A percentile compares a stretch with the other conserved stretches of the same genome.
phyloP scores from a whole-genome alignment of 2,329 filamentous ascomycete genomes.

The Fusarium cicatricum region DNA sequence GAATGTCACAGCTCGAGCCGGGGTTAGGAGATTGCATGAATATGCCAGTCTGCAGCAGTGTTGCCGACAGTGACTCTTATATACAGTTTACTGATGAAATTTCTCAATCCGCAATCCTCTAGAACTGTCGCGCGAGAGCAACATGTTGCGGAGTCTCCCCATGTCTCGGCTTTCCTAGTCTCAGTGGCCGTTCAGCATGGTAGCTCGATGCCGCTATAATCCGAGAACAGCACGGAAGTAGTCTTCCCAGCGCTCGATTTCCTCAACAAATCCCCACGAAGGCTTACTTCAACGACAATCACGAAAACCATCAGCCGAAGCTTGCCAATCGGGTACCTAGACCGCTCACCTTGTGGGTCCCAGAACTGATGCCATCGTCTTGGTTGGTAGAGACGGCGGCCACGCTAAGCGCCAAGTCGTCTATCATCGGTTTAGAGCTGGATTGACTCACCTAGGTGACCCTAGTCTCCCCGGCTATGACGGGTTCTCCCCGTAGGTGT shows the following conservation, averaged over 20 bases:
- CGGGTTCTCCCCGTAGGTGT: not conserved
- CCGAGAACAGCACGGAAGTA: not conserved
- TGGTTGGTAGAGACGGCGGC: slow-evolving; percentile 16
- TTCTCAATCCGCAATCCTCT: slow-evolving; percentile 9
- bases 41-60: fast-evolving
- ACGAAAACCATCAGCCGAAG: slow-evolving; percentile 11
- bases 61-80: slow-evolving; percentile 20
- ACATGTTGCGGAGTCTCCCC: slow-evolving; percentile 4
- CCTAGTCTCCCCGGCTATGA: not conserved
- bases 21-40: not conserved
- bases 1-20: not conserved
- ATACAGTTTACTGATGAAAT: slow-evolving; percentile 1
- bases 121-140: slow-evolving; percentile 6
- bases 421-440: slow-evolving; percentile 28
- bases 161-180: not conserved
- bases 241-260: not conserved
- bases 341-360: slow-evolving; percentile 23
- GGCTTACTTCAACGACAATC: slow-evolving; percentile 12
- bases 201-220: slow-evolving; percentile 10
- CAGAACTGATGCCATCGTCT: not conserved
- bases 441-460: slow-evolving; percentile 33
- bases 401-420: slow-evolving; percentile 25
- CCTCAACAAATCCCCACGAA: slow-evolving; percentile 24
- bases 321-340: slow-evolving; percentile 6
- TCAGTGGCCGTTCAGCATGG: not conserved